A percentile compares a stretch with the other conserved stretches of the same genome.
Conservation (phyloP, 2,329 filamentous ascomycete species). For the Colletotrichum incanum region DNA sequence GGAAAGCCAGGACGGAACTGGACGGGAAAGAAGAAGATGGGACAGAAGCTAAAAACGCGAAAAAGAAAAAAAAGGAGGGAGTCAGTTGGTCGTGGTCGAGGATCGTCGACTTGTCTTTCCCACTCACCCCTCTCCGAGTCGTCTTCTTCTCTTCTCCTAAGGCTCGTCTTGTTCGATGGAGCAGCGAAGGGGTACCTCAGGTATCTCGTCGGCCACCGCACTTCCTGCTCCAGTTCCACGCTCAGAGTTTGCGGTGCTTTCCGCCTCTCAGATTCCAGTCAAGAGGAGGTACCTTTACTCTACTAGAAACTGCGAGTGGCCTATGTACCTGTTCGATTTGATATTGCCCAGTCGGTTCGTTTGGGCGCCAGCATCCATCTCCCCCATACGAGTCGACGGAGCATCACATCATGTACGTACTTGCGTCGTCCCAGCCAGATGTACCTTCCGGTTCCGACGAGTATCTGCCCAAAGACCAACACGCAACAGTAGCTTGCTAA, state of each 20-base stretch:
- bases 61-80: conserved; percentile 1
- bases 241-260: background rate
- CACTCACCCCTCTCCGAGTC: background rate
- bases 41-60: conserved; percentile 24
- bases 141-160: background rate
- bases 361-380: background rate
- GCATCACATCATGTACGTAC: background rate
- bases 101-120: conserved; percentile 15
- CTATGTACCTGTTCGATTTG: background rate
- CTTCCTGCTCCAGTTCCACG: conserved; percentile 2
- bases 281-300: conserved; percentile 3
- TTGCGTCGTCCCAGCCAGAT: background rate
- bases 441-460: background rate
- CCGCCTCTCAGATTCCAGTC: conserved; percentile 5
- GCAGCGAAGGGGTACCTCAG: conserved; percentile 7
- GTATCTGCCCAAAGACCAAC: background rate
- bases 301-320: conserved; percentile 15
- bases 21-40: conserved; percentile 19
- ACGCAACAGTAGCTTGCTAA: background rate
- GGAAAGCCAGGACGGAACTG: background rate
- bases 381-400: background rate
- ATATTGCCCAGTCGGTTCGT: background rate
- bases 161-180: background rate
- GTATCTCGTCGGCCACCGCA: conserved; percentile 20
- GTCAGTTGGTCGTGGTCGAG: background rate